phyloP scores from a whole-genome alignment of 345 rosid genomes.

The Boechera stricta region DNA sequence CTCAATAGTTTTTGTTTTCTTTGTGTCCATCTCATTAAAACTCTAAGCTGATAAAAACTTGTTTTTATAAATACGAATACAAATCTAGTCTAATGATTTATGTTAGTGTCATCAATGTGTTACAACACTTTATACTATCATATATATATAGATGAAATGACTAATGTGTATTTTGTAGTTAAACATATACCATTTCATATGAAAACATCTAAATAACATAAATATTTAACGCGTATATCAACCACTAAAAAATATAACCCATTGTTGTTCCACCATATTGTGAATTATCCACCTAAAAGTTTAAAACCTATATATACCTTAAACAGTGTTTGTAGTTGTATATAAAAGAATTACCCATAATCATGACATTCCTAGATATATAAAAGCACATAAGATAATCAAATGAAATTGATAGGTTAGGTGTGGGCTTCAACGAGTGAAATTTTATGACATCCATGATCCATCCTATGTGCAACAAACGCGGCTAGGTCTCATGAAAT shows the following conservation, averaged over 20 bases:
- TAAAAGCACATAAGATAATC: slow-evolving; percentile 24
- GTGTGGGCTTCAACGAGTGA: slow-evolving; percentile 31
- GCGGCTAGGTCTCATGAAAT: slow-evolving; percentile 37
- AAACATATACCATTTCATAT: background rate
- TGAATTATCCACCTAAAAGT: background rate
- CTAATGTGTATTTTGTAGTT: background rate
- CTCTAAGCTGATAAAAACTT: background rate
- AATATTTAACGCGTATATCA: background rate
- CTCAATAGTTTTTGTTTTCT: background rate
- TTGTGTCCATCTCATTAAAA: background rate
- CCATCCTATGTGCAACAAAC: slow-evolving; percentile 31
- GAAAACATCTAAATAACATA: background rate
- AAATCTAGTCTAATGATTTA: background rate
- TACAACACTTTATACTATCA: background rate
- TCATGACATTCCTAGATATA: background rate
- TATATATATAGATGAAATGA: background rate
- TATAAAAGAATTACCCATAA: slow-evolving; percentile 13
- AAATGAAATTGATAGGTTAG: slow-evolving; percentile 21
- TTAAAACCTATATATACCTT: background rate
- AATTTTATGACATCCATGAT: slow-evolving; percentile 21
- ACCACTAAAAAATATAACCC: background rate
- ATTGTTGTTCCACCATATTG: slow-evolving; percentile 1
- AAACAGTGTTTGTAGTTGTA: background rate
- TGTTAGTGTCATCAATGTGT: background rate
- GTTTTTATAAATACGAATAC: background rate